Base-by-base conservation (phyloP, 2,329 filamentous ascomycete genomes). In the Ophiostoma ulmi region DNA sequence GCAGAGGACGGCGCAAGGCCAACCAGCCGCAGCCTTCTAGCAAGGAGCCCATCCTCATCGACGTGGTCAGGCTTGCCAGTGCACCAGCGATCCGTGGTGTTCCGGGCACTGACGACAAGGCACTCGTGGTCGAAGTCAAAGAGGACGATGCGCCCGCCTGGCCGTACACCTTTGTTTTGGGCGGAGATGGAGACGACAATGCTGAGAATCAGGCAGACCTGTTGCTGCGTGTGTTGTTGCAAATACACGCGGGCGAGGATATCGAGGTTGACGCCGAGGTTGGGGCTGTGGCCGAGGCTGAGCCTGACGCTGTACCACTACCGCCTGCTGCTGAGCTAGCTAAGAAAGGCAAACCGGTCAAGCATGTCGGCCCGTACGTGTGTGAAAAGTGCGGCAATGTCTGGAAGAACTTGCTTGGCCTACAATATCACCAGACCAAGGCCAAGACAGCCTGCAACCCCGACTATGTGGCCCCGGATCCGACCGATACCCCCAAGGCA, bases 391-490 rank as follows among this genome's bases (percentile, higher is more conserved):
- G 86, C 72, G 82, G 82, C 11, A 82, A 81, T 3, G 78, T 77
- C 13, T 88, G 86, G 85, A 87, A 87, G 76, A 88, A 88, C 69
- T 80, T 84, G 44, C 79, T 86, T 65, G 86, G 86, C 0, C 78
- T 88, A 20, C 85, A 87, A 68, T 88, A 88, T 75, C 86, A 88
- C 73, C 77, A 84, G 17, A 83, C 83, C 44, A 88, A 87, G 74
- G 85, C 86, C 0, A 80, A 80, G 72, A 84, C 83, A 3, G 31
- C 80, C 17, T 88, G 86, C 75, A 88, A 88, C 73, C 82, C 85
- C 1, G 76, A 77, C 70, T 84, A 79, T 67, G 76, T 80, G 20
- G 77, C 80, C 35, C 74, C 76, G 11, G 67, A 76, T 11, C 26
- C 67, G 11, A 58, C 26, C n/a, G 52, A 48, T n/a, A 48, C 44